phyloP scores from a whole-genome alignment of 805 yeast genomes.

The Pichia insulana region DNA sequence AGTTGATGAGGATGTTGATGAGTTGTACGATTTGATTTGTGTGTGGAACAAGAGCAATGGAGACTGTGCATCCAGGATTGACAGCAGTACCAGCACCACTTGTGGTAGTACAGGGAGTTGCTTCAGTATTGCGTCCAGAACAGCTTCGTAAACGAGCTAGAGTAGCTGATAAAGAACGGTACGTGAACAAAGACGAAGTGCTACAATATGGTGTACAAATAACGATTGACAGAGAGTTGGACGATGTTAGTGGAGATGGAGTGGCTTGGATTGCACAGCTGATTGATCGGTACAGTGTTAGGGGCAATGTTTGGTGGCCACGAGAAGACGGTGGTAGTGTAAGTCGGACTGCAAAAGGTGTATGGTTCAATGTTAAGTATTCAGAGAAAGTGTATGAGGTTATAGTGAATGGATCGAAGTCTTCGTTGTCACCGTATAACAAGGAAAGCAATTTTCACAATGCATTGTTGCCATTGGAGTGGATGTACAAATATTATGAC shows the following conservation, averaged over 20 bases:
- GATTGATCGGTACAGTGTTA: constrained; percentile 5
- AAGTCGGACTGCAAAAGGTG: constrained; percentile 2
- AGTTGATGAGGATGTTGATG: no score
- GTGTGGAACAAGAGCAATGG: no score
- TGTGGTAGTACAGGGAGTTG: constrained; percentile 36
- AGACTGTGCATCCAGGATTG: constrained; percentile 29
- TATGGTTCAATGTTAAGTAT: constrained; percentile 11
- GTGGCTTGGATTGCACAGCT: constrained; percentile 5
- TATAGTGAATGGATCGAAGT: constrained; percentile 13
- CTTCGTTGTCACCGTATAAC: constrained; percentile 37
- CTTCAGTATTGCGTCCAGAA: constrained; percentile 3
- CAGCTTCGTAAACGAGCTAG: not conserved
- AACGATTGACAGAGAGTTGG: constrained; percentile 14
- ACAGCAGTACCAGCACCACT: constrained; percentile 31
- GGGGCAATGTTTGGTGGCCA: constrained; percentile 12
- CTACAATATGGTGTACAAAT: constrained; percentile 11
- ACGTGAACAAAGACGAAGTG: not conserved
- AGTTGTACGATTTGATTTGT: no score
- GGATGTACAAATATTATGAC: constrained; percentile 47
- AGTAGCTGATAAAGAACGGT: constrained; percentile 9
- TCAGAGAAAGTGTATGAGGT: constrained; percentile 5
- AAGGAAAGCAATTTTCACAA: constrained; percentile 32
- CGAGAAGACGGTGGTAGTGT: not conserved
- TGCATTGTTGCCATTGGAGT: constrained; percentile 35
- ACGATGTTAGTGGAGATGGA: constrained; percentile 21